phyloP scores from a whole-genome alignment of 495 filamentous ascomycete genomes.

The Aspergillus carlsbadensis region DNA sequence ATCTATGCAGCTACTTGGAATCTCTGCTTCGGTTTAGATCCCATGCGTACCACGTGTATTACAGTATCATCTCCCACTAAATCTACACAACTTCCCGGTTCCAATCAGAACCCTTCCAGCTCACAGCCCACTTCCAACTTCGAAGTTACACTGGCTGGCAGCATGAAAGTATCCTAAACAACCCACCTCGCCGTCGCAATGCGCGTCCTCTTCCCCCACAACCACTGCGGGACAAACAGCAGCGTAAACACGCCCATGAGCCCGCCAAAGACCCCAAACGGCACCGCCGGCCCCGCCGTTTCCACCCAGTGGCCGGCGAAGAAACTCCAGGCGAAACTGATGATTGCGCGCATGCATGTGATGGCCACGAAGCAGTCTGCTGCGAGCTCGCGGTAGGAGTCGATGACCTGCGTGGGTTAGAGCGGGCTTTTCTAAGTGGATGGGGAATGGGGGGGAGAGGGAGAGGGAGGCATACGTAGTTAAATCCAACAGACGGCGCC shows the following conservation, averaged over 20 bases:
- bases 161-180: background rate
- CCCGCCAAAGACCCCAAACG: constrained; percentile 21
- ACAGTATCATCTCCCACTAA: too few species aligned
- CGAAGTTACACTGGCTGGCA: background rate
- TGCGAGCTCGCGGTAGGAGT: constrained; percentile 11
- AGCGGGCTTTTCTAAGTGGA: background rate
- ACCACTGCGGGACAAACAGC: constrained; percentile 14
- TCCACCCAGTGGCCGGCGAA: constrained; percentile 20
- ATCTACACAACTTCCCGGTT: background rate
- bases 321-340: constrained; percentile 22
- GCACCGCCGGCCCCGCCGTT: constrained; percentile 15
- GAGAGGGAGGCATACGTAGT: constrained; percentile 4
- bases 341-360: constrained; percentile 20
- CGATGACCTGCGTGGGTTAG: constrained; percentile 15
- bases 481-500: constrained; percentile 15
- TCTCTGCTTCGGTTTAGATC: too few species aligned
- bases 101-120: too few species aligned
- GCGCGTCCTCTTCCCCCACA: constrained; percentile 20
- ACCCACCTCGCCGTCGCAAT: constrained; percentile 23
- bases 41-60: too few species aligned
- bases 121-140: too few species aligned
- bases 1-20: too few species aligned
- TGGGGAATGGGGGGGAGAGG: background rate
- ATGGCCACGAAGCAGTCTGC: constrained; percentile 21
- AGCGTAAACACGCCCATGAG: constrained; percentile 18